Conservation (phyloP, 2,329 filamentous ascomycete genomes). For the Atkinsonella texensis region DNA sequence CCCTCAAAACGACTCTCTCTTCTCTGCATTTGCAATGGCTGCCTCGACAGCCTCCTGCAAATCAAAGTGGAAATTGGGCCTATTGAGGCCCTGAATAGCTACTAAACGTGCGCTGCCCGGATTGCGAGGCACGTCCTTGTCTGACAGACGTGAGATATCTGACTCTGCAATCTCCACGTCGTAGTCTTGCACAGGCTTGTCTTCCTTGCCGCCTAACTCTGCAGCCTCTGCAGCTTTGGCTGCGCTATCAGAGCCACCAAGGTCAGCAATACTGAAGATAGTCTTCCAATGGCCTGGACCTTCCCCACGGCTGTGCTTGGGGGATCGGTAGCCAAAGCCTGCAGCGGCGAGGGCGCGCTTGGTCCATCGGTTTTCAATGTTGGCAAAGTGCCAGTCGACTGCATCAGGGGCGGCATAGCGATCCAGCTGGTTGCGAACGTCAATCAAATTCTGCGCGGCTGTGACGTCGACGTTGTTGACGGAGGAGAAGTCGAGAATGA, state of each 20-base stretch:
- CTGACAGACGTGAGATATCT: slow-evolving; percentile 12
- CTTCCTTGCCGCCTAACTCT: slow-evolving; percentile 42
- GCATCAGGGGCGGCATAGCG: slow-evolving; percentile 33
- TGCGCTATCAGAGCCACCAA: slow-evolving; percentile 60
- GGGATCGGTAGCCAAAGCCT: slow-evolving; percentile 36
- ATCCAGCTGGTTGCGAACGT: slow-evolving; percentile 41
- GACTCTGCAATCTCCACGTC: slow-evolving; percentile 18
- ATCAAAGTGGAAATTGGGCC: slow-evolving; percentile 41
- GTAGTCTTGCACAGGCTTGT: slow-evolving; percentile 10
- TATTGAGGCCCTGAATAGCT: slow-evolving; percentile 33
- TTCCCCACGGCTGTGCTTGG: slow-evolving; percentile 11
- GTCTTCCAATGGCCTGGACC: slow-evolving; percentile 43
- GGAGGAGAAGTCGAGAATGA: slow-evolving; percentile 43
- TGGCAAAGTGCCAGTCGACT: slow-evolving; percentile 40
- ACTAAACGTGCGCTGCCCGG: slow-evolving; percentile 20
- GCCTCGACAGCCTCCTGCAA: slow-evolving; percentile 36
- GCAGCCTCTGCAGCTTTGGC: slow-evolving; percentile 31
- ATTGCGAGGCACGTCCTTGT: slow-evolving; percentile 18
- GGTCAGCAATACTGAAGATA: slow-evolving; percentile 85
- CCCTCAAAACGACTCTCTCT: slow-evolving; percentile 6
- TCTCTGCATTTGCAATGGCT: slow-evolving; percentile 24
- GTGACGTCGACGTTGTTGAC: slow-evolving; percentile 46
- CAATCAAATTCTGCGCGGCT: slow-evolving; percentile 39
- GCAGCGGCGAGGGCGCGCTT: slow-evolving; percentile 41
- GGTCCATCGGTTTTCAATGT: slow-evolving; percentile 42